Conservation (phyloP, 2,329 filamentous ascomycete species). For the Curvularia sp. region DNA sequence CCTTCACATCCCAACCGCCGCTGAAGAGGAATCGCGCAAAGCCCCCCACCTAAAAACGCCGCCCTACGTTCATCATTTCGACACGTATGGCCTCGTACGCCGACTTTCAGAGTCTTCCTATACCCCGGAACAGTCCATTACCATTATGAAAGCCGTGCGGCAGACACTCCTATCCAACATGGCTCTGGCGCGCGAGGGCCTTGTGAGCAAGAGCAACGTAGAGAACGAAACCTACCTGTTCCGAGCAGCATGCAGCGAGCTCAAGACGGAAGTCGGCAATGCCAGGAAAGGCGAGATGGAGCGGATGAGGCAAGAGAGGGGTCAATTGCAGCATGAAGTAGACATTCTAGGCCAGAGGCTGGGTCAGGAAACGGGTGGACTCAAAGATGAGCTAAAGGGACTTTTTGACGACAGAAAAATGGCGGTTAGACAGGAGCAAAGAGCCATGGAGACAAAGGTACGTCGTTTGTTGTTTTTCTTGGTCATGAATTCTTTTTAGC, state of each 20-base stretch:
- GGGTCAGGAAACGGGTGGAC: conserved; percentile 78
- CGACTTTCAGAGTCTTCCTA: conserved; percentile 77
- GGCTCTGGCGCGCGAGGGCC: conserved; percentile 76
- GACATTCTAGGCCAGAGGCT: conserved; percentile 88
- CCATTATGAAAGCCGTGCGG: conserved; percentile 91
- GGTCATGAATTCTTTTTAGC: too few relatives aligned
- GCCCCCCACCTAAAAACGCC: conserved; percentile 74
- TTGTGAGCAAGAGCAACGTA: conserved; percentile 90
- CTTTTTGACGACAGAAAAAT: conserved; percentile 97
- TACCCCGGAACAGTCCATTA: conserved; percentile 75
- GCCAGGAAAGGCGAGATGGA: conserved; percentile 79
- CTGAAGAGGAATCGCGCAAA: conserved; percentile 54
- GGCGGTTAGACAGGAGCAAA: conserved; percentile 86
- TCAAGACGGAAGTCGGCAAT: conserved; percentile 84
- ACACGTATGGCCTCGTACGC: conserved; percentile 88
- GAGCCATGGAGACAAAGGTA: conserved; percentile 80
- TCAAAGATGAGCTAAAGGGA: conserved; percentile 92
- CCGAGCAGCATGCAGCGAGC: conserved; percentile 88
- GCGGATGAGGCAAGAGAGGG: conserved; percentile 80
- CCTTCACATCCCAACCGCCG: conserved; percentile 52
- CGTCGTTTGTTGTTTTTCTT: too few relatives aligned
- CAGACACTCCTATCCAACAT: conserved; percentile 79
- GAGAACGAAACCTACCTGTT: conserved; percentile 97
- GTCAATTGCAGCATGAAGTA: conserved; percentile 90
- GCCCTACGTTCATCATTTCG: conserved; percentile 93